phyloP scores from a whole-genome alignment of 805 yeast species.

The Yarrowia sp. region DNA sequence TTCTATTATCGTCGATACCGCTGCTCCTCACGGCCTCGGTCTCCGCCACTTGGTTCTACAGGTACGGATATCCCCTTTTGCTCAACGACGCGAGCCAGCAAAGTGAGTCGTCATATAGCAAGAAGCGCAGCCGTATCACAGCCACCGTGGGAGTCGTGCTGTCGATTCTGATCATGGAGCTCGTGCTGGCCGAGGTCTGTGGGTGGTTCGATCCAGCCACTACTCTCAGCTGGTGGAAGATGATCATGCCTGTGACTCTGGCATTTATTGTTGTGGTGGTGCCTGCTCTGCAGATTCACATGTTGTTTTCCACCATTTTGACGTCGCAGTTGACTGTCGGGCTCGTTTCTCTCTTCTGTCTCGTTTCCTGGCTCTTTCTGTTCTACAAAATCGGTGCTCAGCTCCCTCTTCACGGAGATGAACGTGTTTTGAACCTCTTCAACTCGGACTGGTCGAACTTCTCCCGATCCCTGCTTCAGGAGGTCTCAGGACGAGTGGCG shows the following conservation, averaged over 20 bases:
- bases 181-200: conserved; percentile 36
- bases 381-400: conserved; percentile 46
- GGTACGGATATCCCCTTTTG: conserved; percentile 15
- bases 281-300: conserved; percentile 22
- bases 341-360: conserved; percentile 33
- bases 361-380: conserved; percentile 45
- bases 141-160: conserved; percentile 33
- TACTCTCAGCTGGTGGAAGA: conserved; percentile 27
- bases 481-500: conserved; percentile 50
- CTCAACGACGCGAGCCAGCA: conserved; percentile 16
- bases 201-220: conserved; percentile 19
- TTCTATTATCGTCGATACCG: conserved; percentile 26
- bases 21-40: conserved; percentile 18
- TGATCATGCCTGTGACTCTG: conserved; percentile 32
- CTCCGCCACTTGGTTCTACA: conserved; percentile 33
- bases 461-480: conserved; percentile 35
- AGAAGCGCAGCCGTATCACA: conserved; percentile 23
- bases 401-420: conserved; percentile 44
- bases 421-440: conserved; percentile 1
- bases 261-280: conserved; percentile 33
- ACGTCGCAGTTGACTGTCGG: conserved; percentile 3
- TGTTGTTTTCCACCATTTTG: conserved; percentile 5
- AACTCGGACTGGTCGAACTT: conserved; percentile 4
- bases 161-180: conserved; percentile 28
- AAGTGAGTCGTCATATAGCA: conserved; percentile 5